Evolutionary conservation across 73 alveolate species (phyloP).

Genomic region (Durusdinium trenchii): DNA sequence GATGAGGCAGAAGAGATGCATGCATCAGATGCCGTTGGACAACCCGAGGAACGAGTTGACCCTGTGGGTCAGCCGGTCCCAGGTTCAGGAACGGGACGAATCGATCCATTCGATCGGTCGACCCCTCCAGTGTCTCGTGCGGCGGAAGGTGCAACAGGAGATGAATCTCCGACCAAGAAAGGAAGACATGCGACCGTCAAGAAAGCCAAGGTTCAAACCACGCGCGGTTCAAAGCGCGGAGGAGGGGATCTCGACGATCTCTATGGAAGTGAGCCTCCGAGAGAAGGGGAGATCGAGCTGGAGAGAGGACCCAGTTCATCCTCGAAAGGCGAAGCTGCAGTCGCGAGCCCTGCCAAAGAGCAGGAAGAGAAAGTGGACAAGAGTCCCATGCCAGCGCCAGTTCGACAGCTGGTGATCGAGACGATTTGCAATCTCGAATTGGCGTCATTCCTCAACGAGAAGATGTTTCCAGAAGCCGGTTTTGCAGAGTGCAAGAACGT

Average conservation of each 20-base stretch:
- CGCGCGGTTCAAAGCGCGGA: not conserved
- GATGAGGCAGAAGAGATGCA: no score
- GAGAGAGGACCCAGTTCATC: no score
- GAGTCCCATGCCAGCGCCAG: not conserved
- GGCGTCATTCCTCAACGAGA: not conserved
- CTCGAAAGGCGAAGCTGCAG: not conserved
- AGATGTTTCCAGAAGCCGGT: not conserved
- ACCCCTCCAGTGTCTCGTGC: conserved; percentile 10
- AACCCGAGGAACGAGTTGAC: not conserved
- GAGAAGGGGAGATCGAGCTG: no score
- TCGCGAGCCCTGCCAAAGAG: not conserved
- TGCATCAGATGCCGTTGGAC: not conserved
- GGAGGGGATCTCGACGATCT: conserved; percentile 4
- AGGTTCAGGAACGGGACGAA: not conserved
- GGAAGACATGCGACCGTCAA: no score
- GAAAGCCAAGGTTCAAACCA: no score
- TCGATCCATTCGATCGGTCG: no score
- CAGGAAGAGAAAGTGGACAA: not conserved
- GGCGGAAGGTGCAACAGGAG: not conserved
- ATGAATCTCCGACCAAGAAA: not conserved
- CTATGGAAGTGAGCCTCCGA: not conserved
- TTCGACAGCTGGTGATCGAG: no score
- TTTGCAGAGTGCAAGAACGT: no score
- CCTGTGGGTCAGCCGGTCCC: not conserved
- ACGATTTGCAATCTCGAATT: no score